Conservation (phyloP, 306 rosid species). For the Pterocarpus macrocarpus region DNA sequence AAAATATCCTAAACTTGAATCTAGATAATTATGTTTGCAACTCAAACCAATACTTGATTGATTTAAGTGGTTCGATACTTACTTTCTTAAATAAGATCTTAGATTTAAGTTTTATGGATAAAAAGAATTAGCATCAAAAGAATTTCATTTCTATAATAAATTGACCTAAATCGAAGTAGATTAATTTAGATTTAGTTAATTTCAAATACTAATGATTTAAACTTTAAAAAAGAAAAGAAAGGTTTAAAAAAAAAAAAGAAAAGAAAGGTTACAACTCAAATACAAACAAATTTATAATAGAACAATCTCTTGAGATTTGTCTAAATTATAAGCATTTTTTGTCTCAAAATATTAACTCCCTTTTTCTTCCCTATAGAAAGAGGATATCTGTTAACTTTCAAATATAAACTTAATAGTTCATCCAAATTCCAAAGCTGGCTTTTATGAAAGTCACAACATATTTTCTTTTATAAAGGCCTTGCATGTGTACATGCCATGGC, state of each 20-base stretch:
- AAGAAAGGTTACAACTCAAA: background rate
- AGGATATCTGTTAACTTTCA: background rate
- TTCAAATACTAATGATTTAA: no score
- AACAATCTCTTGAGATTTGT: background rate
- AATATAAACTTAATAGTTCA: background rate
- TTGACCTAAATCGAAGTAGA: no score
- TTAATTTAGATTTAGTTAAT: no score
- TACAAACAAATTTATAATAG: background rate
- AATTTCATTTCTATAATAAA: no score
- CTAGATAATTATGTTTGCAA: background rate
- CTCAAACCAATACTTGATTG: no score
- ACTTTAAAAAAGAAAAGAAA: no score
- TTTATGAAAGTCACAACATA: conserved; percentile 11
- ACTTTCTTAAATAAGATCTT: no score
- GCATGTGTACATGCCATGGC: background rate
- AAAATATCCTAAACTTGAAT: conserved; percentile 11
- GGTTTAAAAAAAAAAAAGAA: background rate
- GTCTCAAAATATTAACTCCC: no score
- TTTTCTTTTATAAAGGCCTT: background rate
- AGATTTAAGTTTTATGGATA: no score
- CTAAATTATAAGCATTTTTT: background rate
- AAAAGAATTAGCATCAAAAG: no score
- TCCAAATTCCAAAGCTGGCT: conserved; percentile 20
- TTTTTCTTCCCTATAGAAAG: background rate
- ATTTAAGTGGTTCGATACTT: no score